Evolutionary conservation across 2,329 filamentous ascomycete species (phyloP).

Genomic region (Cryoendolithus antarcticus): DNA sequence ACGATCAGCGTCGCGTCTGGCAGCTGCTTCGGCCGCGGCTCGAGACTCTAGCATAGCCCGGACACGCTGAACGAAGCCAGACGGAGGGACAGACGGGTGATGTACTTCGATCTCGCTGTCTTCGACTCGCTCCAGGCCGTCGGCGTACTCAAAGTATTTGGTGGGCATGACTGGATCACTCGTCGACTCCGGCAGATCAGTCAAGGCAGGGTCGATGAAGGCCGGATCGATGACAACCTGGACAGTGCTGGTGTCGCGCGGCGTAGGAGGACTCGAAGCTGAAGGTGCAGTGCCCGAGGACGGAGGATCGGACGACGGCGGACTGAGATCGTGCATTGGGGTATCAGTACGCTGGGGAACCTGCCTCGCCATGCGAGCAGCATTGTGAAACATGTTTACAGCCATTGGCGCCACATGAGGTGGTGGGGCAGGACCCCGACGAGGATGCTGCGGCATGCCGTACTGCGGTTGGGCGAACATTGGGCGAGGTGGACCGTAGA

Average conservation of each 20-base stretch:
- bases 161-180: conserved; percentile 23
- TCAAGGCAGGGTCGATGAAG: conserved; percentile 22
- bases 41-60: conserved; percentile 31
- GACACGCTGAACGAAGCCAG: conserved; percentile 30
- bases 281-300: conserved; percentile 28
- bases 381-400: conserved; percentile 23
- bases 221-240: conserved; percentile 24
- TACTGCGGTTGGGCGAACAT: conserved; percentile 1
- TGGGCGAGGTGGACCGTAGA: conserved; percentile 9
- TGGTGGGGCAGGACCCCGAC: conserved; percentile 15
- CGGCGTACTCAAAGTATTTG: conserved; percentile 24
- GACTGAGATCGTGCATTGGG: conserved; percentile 26
- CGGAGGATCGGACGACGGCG: conserved; percentile 32
- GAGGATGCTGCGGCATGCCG: conserved; percentile 3
- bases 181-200: conserved; percentile 22
- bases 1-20: conserved; percentile 9
- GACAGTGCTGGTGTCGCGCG: conserved; percentile 25
- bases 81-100: conserved; percentile 22
- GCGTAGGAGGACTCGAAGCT: conserved; percentile 27
- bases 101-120: conserved; percentile 22
- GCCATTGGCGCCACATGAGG: conserved; percentile 16
- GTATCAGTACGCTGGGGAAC: conserved; percentile 22
- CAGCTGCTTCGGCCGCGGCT: conserved; percentile 18
- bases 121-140: conserved; percentile 20
- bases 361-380: conserved; percentile 20